Evolutionary conservation across 305 asterid genomes (phyloP).

Genomic region (Stenogyne calaminthoides): DNA sequence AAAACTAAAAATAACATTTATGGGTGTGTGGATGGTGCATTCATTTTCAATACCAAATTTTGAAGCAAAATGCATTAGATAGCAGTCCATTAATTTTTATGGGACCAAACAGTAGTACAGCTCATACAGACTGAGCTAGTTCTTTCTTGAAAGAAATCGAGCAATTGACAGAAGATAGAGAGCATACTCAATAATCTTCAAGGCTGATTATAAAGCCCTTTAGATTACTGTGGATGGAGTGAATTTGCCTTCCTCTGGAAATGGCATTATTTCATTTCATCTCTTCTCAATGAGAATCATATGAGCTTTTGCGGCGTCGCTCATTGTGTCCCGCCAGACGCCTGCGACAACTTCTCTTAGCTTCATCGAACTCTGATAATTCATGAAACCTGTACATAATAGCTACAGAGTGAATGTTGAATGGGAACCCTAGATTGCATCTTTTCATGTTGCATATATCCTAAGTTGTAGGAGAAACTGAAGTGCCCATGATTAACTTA

Average conservation of each 20-base stretch:
- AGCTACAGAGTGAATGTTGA: constrained; percentile 27
- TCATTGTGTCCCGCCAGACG: constrained; percentile 89
- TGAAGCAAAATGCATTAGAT: constrained; percentile 26
- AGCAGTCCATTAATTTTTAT: constrained; percentile 3
- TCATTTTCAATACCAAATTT: neutral
- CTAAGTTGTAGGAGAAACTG: neutral
- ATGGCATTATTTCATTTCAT: constrained; percentile 30
- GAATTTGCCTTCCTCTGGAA: constrained; percentile 23
- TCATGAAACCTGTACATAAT: constrained; percentile 76
- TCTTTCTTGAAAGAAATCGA: constrained; percentile 29
- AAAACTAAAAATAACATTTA: neutral
- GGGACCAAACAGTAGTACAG: constrained; percentile 16
- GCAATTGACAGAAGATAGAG: constrained; percentile 92
- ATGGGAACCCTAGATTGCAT: constrained; percentile 10
- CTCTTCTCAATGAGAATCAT: constrained; percentile 58
- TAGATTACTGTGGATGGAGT: constrained; percentile 26
- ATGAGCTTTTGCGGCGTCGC: constrained; percentile 81
- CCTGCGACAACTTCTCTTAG: constrained; percentile 83
- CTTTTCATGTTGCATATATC: constrained; percentile 9
- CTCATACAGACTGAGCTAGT: constrained; percentile 30
- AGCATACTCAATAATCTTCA: constrained; percentile 46
- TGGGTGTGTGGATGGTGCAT: constrained; percentile 4
- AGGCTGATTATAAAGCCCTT: constrained; percentile 22
- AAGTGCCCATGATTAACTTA: constrained; percentile 4
- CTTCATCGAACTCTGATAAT: constrained; percentile 76